These are phyloP conservation scores for Glutinoglossum americanum DNA, from an alignment of 495 filamentous ascomycete genomes.

Conservation along the genomic window DNA sequence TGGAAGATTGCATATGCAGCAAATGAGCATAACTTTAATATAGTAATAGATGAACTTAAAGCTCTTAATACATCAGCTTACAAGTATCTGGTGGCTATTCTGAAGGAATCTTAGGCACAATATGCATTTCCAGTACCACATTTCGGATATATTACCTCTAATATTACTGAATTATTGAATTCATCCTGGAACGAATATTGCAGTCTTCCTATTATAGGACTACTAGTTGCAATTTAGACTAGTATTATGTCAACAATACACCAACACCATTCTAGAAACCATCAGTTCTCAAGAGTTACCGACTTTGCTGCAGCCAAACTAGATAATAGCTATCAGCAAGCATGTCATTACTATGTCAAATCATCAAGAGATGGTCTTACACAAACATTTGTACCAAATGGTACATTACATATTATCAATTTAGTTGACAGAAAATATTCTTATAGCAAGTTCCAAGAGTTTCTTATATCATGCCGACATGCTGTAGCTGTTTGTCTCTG, in stretches of 20 bases:
- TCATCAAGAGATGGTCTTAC: neutral
- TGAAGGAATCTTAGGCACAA: neutral
- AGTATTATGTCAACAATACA: neutral
- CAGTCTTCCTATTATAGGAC: neutral
- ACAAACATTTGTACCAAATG: neutral
- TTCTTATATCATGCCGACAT: neutral
- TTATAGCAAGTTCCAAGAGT: neutral
- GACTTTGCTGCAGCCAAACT: neutral
- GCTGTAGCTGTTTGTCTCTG: neutral
- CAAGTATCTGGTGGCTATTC: neutral
- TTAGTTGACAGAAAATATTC: neutral
- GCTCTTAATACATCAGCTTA: neutral
- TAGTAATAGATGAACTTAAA: neutral
- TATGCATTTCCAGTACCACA: neutral
- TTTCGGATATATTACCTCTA: neutral
- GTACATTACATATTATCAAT: neutral
- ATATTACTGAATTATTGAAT: neutral
- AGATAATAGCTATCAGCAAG: neutral
- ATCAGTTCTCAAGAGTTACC: neutral
- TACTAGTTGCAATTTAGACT: neutral
- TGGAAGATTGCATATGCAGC: neutral
- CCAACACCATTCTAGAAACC: neutral
- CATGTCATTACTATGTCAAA: neutral
- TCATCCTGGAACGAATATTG: neutral
- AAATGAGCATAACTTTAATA: neutral